phyloP scores from a whole-genome alignment of 1,139 yeast genomes.

The Protomyces gravidus region DNA sequence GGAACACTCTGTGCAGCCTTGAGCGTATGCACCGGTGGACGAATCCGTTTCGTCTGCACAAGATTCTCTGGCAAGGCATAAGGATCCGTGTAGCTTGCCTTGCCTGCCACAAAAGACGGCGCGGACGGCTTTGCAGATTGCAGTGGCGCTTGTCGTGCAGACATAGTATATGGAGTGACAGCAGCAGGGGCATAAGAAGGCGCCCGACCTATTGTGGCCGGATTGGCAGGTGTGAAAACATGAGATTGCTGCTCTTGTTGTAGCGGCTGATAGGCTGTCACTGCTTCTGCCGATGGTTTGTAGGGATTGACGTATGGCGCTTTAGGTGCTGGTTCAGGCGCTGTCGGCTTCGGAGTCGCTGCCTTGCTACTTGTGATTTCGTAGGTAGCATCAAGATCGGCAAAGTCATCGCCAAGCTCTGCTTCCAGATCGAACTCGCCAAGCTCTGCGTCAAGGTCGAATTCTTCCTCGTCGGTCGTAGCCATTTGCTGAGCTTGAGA shows the following conservation, averaged over 20 bases:
- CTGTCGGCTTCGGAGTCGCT: not conserved
- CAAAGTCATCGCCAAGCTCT: slow-evolving; percentile 21
- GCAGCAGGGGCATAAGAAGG: slow-evolving; percentile 3
- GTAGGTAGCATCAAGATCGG: slow-evolving; percentile 12
- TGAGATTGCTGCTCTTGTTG: not conserved
- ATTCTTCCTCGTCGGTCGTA: not conserved
- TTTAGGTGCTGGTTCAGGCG: not conserved
- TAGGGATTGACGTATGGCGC: not conserved
- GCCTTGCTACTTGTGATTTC: not conserved
- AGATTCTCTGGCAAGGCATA: slow-evolving; percentile 19
- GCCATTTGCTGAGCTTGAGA: too few species aligned
- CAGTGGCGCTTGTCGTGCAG: not conserved
- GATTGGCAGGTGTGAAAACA: slow-evolving; percentile 14
- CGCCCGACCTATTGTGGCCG: not conserved
- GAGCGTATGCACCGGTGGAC: slow-evolving; percentile 10
- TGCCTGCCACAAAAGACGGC: slow-evolving; percentile 16
- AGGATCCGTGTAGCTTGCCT: slow-evolving; percentile 17
- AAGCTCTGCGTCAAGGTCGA: not conserved
- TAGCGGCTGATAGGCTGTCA: not conserved
- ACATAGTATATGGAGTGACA: not conserved
- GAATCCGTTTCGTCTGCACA: slow-evolving; percentile 11
- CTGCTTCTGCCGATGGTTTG: not conserved
- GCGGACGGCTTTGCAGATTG: not conserved
- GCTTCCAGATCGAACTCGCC: slow-evolving; percentile 20
- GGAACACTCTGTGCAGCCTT: slow-evolving; percentile 17